Evolutionary conservation across 495 filamentous ascomycete genomes (phyloP).

Genomic region (Lophium mytilinum): DNA sequence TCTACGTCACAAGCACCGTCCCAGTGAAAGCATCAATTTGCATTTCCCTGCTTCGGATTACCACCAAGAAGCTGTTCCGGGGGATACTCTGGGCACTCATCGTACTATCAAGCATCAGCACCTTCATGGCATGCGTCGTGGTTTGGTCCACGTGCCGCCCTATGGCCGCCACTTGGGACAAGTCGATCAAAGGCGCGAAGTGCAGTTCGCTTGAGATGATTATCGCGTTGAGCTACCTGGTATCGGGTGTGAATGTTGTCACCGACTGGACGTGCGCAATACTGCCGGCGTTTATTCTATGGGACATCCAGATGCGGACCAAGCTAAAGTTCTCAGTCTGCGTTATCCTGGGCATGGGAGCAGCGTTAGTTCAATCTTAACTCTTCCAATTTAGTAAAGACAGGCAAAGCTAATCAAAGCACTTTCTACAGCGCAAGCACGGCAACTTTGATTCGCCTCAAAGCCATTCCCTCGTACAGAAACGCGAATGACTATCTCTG

Average conservation of each 20-base stretch:
- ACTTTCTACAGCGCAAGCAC: background rate
- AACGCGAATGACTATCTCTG: background rate
- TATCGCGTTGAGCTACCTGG: background rate
- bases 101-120: background rate
- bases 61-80: background rate
- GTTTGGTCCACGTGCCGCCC: background rate
- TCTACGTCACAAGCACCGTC: background rate
- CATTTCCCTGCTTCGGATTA: background rate
- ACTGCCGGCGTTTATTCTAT: background rate
- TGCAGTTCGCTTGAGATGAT: background rate
- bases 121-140: background rate
- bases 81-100: background rate
- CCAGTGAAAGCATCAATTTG: background rate
- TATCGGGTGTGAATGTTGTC: background rate
- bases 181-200: background rate
- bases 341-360: background rate
- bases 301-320: background rate
- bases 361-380: background rate
- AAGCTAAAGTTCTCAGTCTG: background rate
- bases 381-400: background rate
- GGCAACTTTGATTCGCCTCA: background rate
- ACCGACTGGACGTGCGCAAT: background rate
- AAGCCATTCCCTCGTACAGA: background rate
- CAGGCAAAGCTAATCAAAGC: background rate
- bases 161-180: background rate